Percentiles rank a stretch among this genome's conserved stretches.
phyloP scores from a whole-genome alignment of 2,329 filamentous ascomycete species.

The Exophiala phaeomuriformis region DNA sequence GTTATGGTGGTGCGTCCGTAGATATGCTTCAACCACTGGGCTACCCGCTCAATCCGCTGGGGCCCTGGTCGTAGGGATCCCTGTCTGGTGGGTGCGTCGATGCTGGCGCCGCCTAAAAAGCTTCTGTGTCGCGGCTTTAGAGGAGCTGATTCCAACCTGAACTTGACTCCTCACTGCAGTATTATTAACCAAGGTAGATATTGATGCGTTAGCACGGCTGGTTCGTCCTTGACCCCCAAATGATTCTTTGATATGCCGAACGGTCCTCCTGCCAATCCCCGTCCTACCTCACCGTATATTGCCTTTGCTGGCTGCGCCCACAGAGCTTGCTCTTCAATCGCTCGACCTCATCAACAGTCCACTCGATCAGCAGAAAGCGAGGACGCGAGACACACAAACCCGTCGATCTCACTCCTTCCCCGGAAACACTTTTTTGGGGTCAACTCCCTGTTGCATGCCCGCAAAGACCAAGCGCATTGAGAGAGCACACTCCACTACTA shows the following conservation, averaged over 20 bases:
- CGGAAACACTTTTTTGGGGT: too few species aligned
- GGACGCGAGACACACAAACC: background rate
- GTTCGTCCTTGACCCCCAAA: background rate
- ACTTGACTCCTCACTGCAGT: background rate
- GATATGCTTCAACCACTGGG: background rate
- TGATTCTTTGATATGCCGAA: background rate
- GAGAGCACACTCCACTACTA: too few species aligned
- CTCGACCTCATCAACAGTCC: background rate
- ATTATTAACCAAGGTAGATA: background rate
- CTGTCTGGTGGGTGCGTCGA: background rate
- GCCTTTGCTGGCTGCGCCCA: background rate
- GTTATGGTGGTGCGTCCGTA: background rate
- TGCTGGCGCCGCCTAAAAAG: background rate
- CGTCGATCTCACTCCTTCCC: too few species aligned
- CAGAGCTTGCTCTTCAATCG: background rate
- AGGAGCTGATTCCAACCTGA: background rate
- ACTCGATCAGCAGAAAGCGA: background rate
- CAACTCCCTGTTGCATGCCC: too few species aligned
- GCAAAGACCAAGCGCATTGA: too few species aligned
- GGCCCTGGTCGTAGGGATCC: background rate
- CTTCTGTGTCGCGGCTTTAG: background rate
- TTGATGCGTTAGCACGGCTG: background rate
- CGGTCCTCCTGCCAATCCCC: background rate
- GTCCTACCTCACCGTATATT: background rate
- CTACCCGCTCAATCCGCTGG: background rate